phyloP scores from a whole-genome alignment of 192 early-diverging fungal species.

The Coemansia sp. region DNA sequence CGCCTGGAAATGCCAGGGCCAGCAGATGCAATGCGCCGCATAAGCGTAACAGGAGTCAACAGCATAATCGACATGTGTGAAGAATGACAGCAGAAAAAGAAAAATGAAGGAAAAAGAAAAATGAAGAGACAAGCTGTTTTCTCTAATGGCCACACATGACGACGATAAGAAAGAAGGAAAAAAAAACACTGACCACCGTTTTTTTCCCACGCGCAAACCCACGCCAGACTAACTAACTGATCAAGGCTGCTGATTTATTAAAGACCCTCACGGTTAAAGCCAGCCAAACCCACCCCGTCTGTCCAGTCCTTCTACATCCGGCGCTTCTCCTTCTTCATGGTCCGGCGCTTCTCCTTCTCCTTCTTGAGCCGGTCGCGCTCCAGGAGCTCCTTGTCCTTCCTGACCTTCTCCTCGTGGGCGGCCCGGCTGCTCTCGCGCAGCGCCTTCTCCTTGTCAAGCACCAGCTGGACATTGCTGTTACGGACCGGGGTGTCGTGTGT shows the following conservation, averaged over 20 bases:
- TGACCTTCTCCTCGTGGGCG: conserved; percentile 43
- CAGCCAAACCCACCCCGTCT: neutral
- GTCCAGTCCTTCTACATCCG: conserved; percentile 21
- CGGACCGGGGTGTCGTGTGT: neutral
- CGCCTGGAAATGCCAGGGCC: neutral
- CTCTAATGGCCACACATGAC: neutral
- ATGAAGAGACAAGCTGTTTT: neutral
- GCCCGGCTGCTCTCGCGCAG: conserved; percentile 19
- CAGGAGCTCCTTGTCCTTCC: conserved; percentile 35
- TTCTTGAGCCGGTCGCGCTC: conserved; percentile 24
- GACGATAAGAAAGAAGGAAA: neutral
- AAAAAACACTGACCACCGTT: neutral
- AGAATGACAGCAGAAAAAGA: neutral
- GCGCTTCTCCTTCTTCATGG: conserved; percentile 46
- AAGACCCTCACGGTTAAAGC: neutral
- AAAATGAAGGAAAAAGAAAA: neutral
- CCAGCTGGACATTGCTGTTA: conserved; percentile 35
- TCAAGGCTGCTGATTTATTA: neutral
- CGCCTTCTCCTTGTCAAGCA: conserved; percentile 22
- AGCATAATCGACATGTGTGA: neutral
- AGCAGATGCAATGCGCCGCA: neutral
- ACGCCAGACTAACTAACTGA: neutral
- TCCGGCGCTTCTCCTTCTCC: conserved; percentile 36
- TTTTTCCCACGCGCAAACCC: neutral
- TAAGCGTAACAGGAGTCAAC: neutral